Evolutionary conservation across 495 filamentous ascomycete species (phyloP), one percentile per base, ranked within the genome.

Genomic region (Delitschia confertaspora): DNA sequence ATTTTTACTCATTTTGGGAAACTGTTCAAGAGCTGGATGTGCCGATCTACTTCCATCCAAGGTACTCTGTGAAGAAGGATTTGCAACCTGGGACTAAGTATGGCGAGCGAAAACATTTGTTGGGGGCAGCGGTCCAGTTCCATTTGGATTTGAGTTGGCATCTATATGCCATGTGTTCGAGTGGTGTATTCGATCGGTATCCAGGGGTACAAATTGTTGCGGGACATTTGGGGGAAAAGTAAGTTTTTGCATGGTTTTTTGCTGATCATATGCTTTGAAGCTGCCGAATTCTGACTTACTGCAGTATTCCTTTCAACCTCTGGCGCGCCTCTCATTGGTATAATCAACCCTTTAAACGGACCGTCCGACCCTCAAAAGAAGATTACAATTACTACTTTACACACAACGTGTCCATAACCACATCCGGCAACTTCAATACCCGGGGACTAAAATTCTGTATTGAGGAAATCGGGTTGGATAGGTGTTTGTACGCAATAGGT

Each of bases 31-130:
- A 58, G 30, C 44, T 58, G 3, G 51, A 55, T 32, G 55, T 58
- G 24, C 55, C 55, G 14, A 51, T 58, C 10, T 58, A 58, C 36
- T 42, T 58, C 25, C 55, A 58, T 33, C 55, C 55, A 11, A 36
- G 45, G 18, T 54, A 37, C 20, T 32, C 55, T 16, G 50, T 44
- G 3, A 20, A 16, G 29, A 35, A 53, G 42, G 45, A 49, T 24
- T 34, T 54, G 3, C 13, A 36, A 18, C 18, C 33, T 10, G 45
- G 47, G 19, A 47, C 44, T 1, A 55, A 42, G 18, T 55, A 55
- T 37, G 40, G 45, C 20, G 45, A 51, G 16, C 25, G 51, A 6
- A 43, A 46, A 19, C 46, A 50, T 21, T 16, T 56, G 23, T 23
- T 48, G 21, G 42, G 47, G 6, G 53, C 42, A 1, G 43, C 38